Conservation (phyloP, 371 early-diverging fungal species). For the Mortierella sp. region DNA sequence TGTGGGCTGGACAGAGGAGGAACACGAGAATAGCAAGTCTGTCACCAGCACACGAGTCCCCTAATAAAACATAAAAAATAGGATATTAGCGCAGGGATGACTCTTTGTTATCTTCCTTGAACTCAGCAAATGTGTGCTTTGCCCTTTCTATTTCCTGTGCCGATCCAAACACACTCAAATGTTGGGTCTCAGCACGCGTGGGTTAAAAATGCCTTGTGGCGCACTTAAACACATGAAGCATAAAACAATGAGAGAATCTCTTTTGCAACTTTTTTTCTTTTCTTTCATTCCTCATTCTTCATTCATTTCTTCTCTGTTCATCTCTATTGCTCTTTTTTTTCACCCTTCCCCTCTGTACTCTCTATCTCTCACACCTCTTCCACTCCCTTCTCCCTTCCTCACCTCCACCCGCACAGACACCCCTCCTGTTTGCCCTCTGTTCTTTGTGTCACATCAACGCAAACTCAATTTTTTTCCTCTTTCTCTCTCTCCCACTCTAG, state of each 20-base stretch:
- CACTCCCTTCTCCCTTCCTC: background rate
- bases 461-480: slow-evolving; percentile 3
- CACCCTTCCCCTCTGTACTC: background rate
- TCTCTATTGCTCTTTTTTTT: background rate
- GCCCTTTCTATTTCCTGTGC: background rate
- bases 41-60: slow-evolving; percentile 44
- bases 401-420: background rate
- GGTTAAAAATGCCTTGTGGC: background rate
- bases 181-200: slow-evolving; percentile 8
- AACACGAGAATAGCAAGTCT: slow-evolving; percentile 28
- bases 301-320: background rate
- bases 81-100: background rate
- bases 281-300: background rate
- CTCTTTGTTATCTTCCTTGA: background rate
- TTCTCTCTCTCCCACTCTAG: background rate
- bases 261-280: background rate
- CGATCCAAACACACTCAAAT: background rate
- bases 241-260: background rate
- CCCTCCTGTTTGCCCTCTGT: background rate
- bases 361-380: background rate
- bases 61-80: background rate
- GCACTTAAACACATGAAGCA: background rate
- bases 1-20: slow-evolving; percentile 47
- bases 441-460: slow-evolving; percentile 11
- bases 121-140: background rate